Evolutionary conservation across 495 filamentous ascomycete species (phyloP).

Genomic region (Xylaria scruposa): DNA sequence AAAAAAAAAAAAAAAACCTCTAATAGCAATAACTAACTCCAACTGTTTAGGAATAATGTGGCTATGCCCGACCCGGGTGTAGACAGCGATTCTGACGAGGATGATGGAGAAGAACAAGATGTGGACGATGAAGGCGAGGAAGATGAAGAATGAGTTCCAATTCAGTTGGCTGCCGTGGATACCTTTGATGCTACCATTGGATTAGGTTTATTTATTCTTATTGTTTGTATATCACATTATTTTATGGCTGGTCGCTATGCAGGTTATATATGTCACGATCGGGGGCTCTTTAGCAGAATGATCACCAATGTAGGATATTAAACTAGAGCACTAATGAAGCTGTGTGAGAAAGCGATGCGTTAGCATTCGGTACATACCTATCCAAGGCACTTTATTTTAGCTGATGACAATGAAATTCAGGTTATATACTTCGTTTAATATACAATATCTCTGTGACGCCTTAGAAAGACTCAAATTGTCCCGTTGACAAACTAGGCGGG

Average conservation of each 20-base stretch:
- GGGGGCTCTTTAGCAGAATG: background rate
- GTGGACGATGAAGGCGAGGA: constrained; percentile 5
- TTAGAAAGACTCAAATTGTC: constrained; percentile 27
- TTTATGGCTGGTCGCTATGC: background rate
- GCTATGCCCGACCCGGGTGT: constrained; percentile 67
- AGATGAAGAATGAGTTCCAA: constrained; percentile 1
- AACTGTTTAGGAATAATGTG: constrained; percentile 58
- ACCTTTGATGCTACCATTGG: background rate
- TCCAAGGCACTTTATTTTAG: background rate
- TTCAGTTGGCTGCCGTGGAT: background rate
- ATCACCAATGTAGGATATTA: background rate
- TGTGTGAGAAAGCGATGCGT: background rate
- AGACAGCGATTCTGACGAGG: constrained; percentile 45
- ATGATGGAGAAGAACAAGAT: constrained; percentile 31
- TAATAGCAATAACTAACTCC: constrained; percentile 27
- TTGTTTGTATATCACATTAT: background rate
- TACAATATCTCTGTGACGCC: background rate
- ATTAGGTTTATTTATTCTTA: background rate
- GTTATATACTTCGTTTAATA: background rate
- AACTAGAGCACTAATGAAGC: background rate
- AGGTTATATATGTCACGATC: background rate
- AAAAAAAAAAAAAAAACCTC: no score
- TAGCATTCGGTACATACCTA: background rate
- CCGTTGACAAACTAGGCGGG: constrained; percentile 63
- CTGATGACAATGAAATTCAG: background rate